phyloP scores from a whole-genome alignment of 495 filamentous ascomycete species.

The Xylona heveae region DNA sequence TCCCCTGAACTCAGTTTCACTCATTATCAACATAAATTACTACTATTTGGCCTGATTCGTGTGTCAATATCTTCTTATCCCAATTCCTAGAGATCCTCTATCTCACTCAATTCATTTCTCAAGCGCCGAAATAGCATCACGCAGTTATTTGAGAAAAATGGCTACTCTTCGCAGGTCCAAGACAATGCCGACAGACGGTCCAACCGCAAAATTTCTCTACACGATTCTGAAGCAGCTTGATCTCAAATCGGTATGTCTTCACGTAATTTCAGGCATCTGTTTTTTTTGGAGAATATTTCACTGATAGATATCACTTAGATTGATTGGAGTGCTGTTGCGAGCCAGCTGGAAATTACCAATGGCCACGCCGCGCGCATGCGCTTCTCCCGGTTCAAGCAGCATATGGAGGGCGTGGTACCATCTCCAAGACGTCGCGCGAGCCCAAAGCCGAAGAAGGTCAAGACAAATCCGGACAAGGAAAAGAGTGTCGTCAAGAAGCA shows the following conservation, averaged over 20 bases:
- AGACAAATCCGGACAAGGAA: background rate
- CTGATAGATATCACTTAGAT: constrained; percentile 24
- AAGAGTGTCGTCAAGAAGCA: constrained; percentile 1
- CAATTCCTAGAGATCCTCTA: background rate
- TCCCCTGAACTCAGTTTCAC: background rate
- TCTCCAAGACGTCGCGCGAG: constrained; percentile 7
- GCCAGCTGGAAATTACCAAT: constrained; percentile 43
- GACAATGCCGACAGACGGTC: constrained; percentile 24
- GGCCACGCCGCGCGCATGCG: constrained; percentile 70
- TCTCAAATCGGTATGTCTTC: constrained; percentile 39
- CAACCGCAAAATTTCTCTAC: constrained; percentile 40
- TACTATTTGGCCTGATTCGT: no score
- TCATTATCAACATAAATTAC: no score
- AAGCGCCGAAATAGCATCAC: no score
- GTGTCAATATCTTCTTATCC: background rate
- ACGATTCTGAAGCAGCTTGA: constrained; percentile 57
- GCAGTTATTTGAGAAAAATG: no score
- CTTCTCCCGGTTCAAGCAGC: constrained; percentile 43
- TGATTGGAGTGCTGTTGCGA: constrained; percentile 51
- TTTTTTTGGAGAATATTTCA: constrained; percentile 2
- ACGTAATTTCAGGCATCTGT: background rate
- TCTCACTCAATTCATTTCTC: no score
- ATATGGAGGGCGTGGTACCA: constrained; percentile 28
- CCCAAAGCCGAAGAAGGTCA: background rate
- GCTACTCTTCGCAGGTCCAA: constrained; percentile 18